A percentile compares a stretch with the other conserved stretches of the same genome.
Conservation (phyloP, 768 basidiomycete genomes). For the Mycena maculata region DNA sequence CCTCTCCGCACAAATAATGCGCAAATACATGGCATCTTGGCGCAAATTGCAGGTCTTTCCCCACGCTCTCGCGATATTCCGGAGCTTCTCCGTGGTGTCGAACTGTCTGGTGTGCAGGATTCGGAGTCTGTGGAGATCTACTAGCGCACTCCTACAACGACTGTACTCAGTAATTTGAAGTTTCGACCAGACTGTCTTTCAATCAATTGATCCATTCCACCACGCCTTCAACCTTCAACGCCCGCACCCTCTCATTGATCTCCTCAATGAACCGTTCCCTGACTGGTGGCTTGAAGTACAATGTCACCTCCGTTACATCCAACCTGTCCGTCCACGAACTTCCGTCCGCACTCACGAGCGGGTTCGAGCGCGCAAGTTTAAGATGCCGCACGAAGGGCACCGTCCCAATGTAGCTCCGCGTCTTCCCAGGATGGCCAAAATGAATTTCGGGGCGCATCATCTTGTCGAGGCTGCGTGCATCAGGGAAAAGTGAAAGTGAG, state of each 20-base stretch:
- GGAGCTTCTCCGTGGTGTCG: background rate
- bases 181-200: no score
- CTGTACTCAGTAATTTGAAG: no score
- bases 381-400: constrained; percentile 23
- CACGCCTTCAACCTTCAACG: background rate
- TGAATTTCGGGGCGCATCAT: constrained; percentile 20
- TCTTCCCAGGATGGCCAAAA: constrained; percentile 17
- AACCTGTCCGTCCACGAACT: background rate
- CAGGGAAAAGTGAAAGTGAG: no score
- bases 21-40: background rate
- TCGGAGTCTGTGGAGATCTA: no score
- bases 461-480: background rate
- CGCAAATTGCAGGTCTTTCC: background rate
- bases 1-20: background rate
- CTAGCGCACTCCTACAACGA: no score
- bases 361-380: constrained; percentile 23
- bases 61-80: background rate
- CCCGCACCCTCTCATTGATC: constrained; percentile 1
- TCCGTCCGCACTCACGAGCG: no score
- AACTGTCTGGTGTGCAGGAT: no score
- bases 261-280: constrained; percentile 8
- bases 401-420: constrained; percentile 19
- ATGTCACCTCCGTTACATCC: constrained; percentile 17
- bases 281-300: constrained; percentile 14
- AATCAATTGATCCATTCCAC: constrained; percentile 25